A percentile compares a stretch with the other conserved stretches of the same genome.
Conservation (phyloP, 2,329 filamentous ascomycete genomes). For the Fusarium subtropicale region DNA sequence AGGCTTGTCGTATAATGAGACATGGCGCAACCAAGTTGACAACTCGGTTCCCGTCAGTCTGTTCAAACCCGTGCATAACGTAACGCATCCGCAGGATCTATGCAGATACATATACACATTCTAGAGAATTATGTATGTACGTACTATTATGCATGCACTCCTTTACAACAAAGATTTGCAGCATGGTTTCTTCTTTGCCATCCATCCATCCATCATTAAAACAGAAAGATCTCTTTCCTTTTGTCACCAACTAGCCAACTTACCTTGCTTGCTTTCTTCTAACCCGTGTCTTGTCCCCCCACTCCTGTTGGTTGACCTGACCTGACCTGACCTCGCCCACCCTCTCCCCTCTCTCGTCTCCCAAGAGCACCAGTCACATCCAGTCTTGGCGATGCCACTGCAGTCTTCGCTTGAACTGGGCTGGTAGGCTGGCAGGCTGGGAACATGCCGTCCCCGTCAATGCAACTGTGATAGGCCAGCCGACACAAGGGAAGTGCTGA, state of each 20-base stretch:
- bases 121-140: not conserved
- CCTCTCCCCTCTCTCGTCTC: not conserved
- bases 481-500: slow-evolving; percentile 14
- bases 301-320: slow-evolving; percentile 11
- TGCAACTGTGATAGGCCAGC: slow-evolving; percentile 27
- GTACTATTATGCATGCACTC: not conserved
- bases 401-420: slow-evolving; percentile 19
- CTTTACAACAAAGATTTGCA: slow-evolving; percentile 2
- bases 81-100: slow-evolving; percentile 1
- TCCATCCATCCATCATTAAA: not conserved
- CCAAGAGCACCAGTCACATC: slow-evolving; percentile 29
- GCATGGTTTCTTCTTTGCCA: slow-evolving; percentile 16
- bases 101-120: not conserved
- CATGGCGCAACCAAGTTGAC: slow-evolving; percentile 20
- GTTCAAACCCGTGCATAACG: not conserved
- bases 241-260: not conserved
- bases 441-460: slow-evolving; percentile 5
- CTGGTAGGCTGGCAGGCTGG: not conserved
- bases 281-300: not conserved
- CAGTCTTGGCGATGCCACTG: slow-evolving; percentile 33
- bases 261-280: not conserved
- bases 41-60: slow-evolving; percentile 12
- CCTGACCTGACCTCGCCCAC: slow-evolving; percentile 8
- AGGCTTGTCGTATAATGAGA: slow-evolving; percentile 23
- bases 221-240: not conserved